phyloP scores from a whole-genome alignment of 768 basidiomycete species.

The Phaeotremella skinneri region DNA sequence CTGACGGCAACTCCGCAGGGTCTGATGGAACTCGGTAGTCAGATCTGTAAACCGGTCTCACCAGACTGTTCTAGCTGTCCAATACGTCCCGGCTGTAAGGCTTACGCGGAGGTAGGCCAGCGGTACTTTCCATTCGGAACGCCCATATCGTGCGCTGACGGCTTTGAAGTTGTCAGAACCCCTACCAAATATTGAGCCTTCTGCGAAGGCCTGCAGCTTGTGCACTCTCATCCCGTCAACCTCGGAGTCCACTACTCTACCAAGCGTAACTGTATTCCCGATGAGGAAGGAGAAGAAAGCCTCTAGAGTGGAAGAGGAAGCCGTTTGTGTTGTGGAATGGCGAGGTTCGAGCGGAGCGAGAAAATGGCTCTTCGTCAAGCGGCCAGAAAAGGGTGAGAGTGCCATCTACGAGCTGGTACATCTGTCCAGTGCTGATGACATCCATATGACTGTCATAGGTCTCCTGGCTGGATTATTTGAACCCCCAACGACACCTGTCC shows the following conservation, averaged over 20 bases:
- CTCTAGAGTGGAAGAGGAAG: conserved; percentile 75
- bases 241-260: conserved; percentile 16
- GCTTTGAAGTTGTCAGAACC: conserved; percentile 1
- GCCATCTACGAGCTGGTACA: not conserved
- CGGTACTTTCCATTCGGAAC: not conserved
- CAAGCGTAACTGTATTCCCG: conserved; percentile 71
- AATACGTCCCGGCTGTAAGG: conserved; percentile 66
- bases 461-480: conserved; percentile 86
- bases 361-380: conserved; percentile 68
- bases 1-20: conserved; percentile 57
- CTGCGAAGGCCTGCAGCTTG: conserved; percentile 24
- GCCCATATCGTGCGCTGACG: no score
- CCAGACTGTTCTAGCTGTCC: conserved; percentile 75
- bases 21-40: conserved; percentile 90
- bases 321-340: conserved; percentile 87
- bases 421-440: conserved; percentile 8
- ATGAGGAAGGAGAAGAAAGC: conserved; percentile 82
- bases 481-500: conserved; percentile 58
- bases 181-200: conserved; percentile 5
- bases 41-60: conserved; percentile 80
- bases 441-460: conserved; percentile 56
- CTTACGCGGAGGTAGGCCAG: conserved; percentile 55
- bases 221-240: conserved; percentile 36
- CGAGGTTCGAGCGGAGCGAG: conserved; percentile 47
- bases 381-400: conserved; percentile 72